These are phyloP conservation scores for Usnea hakonensis DNA, from an alignment of 495 filamentous ascomycete genomes.

Conservation along the genomic window DNA sequence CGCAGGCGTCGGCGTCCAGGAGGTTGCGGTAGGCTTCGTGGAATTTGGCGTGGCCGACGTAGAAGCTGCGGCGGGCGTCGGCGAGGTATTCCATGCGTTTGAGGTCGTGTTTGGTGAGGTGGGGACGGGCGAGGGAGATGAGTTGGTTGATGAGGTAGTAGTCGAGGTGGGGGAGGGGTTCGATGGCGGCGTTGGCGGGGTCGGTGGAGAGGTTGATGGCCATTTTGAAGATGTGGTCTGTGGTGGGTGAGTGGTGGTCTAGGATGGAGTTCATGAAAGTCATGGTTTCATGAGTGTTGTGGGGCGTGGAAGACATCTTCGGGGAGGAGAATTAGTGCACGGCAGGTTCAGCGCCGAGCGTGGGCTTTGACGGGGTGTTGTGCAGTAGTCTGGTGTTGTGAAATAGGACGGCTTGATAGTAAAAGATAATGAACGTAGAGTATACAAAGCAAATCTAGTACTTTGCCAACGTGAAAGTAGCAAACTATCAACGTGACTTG, in stretches of 20 bases:
- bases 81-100: constrained; percentile 9
- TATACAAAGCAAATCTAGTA: background rate
- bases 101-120: constrained; percentile 1
- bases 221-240: background rate
- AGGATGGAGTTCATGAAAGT: background rate
- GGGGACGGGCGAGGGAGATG: background rate
- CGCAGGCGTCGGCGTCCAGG: background rate
- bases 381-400: background rate
- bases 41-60: constrained; percentile 4
- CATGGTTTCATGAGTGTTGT: background rate
- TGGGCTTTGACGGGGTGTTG: background rate
- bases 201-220: background rate
- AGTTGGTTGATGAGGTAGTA: constrained; percentile 3
- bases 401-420: background rate
- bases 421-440: background rate
- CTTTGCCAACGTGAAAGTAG: no score
- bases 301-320: background rate
- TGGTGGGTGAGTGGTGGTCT: background rate
- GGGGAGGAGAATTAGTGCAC: background rate
- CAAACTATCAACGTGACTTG: no score
- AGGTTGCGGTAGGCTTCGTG: constrained; percentile 1
- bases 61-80: constrained; percentile 3
- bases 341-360: background rate
- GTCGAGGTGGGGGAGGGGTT: constrained; percentile 10
- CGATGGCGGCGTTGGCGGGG: background rate